Evolutionary conservation across 2,329 filamentous ascomycete genomes (phyloP), one percentile per base, ranked within the genome.

Genomic region (Didymella lethalis): DNA sequence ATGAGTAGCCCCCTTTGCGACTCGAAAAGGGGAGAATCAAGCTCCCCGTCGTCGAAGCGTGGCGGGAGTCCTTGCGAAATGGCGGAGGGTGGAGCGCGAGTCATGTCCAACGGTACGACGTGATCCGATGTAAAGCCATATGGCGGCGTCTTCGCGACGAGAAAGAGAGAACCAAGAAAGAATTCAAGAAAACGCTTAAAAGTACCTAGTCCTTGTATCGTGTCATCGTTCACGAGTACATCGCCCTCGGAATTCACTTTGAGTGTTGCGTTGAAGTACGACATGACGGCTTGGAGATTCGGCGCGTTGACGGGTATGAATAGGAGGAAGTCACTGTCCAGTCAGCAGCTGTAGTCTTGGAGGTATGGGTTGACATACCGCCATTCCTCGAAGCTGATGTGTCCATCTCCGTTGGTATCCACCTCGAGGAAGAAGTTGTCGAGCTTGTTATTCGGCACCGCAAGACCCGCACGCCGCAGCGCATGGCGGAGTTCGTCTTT

Each of bases 341-440:
- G 72, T 70, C 44, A 68, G 61, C 54, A 51, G 20, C 40, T 7
- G 20, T 36, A 14, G 31, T 26, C 14, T 2, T 28, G 0, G 48
- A 16, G 40, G 16, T 43, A 29, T 65, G n/a, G 23, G 16, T 16
- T 16, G 11, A n/a, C 89, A 79, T 87, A 97, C 94, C 94, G 89
- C 95, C 95, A 98, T 84, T 99, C 95, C 66, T 92, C 88, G 78
- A 96, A 98, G 63, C 85, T 93, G 68, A 98, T 96, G 64, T 83
- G 82, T 2, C 93, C 93, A 76, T 99, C 93, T 67, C 89, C 86
- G 79, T 99, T 94, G 73, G 86, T 85, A 76, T 99, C 95, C 69
- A 99, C 90, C 75, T 97, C 90, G 64, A 86, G 81, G 75, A 99
- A 97, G 81, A 99, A 98, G 63, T 88, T 86, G 64, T 92, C 86